phyloP scores from a whole-genome alignment of 164 flowering plant species.

The Taxillus chinensis region DNA sequence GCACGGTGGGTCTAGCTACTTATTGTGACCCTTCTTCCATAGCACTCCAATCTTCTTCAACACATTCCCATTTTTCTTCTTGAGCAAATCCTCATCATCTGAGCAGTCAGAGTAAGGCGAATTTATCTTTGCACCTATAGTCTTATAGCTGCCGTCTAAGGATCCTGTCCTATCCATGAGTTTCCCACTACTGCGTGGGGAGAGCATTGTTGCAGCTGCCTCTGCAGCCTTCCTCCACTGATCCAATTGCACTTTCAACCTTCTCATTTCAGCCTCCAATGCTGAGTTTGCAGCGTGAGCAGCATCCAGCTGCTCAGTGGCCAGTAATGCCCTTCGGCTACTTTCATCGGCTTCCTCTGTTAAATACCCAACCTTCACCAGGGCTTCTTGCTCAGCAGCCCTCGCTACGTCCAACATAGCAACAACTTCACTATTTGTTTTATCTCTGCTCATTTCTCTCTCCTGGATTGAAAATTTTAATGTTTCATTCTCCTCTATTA shows the following conservation, averaged over 20 bases:
- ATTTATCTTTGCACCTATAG: constrained; percentile 11
- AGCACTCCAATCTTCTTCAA: constrained; percentile 37
- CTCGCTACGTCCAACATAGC: constrained; percentile 17
- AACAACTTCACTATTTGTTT: constrained; percentile 18
- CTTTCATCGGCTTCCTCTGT: constrained; percentile 33
- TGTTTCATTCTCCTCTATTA: constrained; percentile 22
- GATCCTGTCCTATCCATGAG: constrained; percentile 22
- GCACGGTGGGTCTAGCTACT: constrained; percentile 4
- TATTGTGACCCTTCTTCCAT: constrained; percentile 36
- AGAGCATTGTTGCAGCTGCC: constrained; percentile 80
- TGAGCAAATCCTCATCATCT: constrained; percentile 28
- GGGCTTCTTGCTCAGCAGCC: constrained; percentile 28
- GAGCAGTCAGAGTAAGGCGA: constrained; percentile 32
- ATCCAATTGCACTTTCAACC: constrained; percentile 77
- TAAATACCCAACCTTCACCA: constrained; percentile 19
- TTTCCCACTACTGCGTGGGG: constrained; percentile 31
- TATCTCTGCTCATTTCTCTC: constrained; percentile 17
- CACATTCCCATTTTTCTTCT: constrained; percentile 43
- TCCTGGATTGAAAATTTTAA: constrained; percentile 23
- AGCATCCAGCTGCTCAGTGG: constrained; percentile 49
- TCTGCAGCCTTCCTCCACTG: constrained; percentile 99
- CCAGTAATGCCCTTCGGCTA: constrained; percentile 25
- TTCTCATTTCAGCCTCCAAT: constrained; percentile 73
- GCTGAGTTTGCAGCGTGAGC: constrained; percentile 44
- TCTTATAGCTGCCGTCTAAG: constrained; percentile 17